Evolutionary conservation across 2,329 filamentous ascomycete genomes (phyloP), one percentile per base, ranked within the genome.

Genomic region (Nectriaceae sp.): DNA sequence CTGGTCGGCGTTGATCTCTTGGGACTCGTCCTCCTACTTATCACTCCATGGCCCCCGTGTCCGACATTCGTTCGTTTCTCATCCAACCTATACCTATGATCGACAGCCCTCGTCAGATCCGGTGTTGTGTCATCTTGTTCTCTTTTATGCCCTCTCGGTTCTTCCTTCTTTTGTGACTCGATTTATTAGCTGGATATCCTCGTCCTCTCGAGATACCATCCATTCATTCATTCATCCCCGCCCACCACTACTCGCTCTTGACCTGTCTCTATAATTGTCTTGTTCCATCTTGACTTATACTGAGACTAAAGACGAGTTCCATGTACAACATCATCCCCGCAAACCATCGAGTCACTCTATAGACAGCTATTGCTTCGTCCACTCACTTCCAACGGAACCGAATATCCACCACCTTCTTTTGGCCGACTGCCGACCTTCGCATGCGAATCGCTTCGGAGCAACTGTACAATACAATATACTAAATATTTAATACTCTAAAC

Each of bases 91-190:
- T 59, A 50, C 10, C 16, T 69, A 74, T 71, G 73, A 78, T 77
- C 73, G 73, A 71, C 73, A 76, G 63, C 69, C 72, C 66, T 69
- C 59, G 71, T 74, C 65, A 67, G 70, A 70, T 70, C 68, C 67
- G 66, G 66, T 65, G 61, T 56, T 62, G 58, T 68, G 66, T 75
- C 69, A 71, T 73, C 65, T 66, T 71, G 54, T 70, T 71, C 68
- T 69, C 69, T 70, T 72, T 71, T 67, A 72, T 74, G 70, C 68
- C 69, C 70, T 71, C 72, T 71, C 69, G 71, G 71, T 74, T 75
- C 73, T 73, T 75, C 68, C 71, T 75, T 75, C 68, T 71, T 75
- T 75, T 69, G 64, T 70, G 68, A 69, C 69, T 76, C 67, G 69
- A 61, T 66, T 60, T 60, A 62, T 64, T 63, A 66, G 69, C 67